Conservation (phyloP, 2,329 filamentous ascomycete genomes). For the Claviceps sp. region DNA sequence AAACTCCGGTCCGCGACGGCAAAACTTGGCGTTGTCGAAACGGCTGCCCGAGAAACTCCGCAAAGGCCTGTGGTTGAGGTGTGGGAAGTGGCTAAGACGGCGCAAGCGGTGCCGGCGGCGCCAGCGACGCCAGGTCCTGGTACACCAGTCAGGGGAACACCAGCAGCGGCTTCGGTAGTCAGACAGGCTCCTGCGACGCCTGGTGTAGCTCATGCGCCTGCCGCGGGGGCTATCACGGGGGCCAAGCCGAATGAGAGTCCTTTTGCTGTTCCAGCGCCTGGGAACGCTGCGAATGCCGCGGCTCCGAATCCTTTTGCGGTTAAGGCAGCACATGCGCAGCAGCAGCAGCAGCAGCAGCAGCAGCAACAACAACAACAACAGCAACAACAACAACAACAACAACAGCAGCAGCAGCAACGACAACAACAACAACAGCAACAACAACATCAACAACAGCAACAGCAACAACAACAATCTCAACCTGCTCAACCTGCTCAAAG, state of each 20-base stretch:
- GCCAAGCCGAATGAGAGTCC: neutral
- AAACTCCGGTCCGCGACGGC: conserved; percentile 49
- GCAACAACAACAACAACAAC: neutral
- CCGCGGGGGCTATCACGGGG: conserved; percentile 2
- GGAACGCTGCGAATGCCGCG: neutral
- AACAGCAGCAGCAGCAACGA: conserved; percentile 7
- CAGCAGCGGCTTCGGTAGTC: conserved; percentile 4
- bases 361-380: neutral
- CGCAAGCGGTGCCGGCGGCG: conserved; percentile 15
- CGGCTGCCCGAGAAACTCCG: conserved; percentile 73
- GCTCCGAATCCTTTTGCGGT: conserved; percentile 4
- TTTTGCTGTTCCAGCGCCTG: neutral
- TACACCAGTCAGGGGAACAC: conserved; percentile 7
- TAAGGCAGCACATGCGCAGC: conserved; percentile 5
- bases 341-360: conserved; percentile 6
- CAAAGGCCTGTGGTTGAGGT: conserved; percentile 74
- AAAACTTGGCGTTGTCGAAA: conserved; percentile 67
- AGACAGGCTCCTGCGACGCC: conserved; percentile 11
- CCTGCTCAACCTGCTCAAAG: neutral
- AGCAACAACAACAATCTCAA: neutral
- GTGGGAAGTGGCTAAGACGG: conserved; percentile 62
- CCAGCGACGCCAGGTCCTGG: conserved; percentile 6
- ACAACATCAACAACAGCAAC: too few species aligned
- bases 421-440: neutral
- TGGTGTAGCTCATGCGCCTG: neutral